These are phyloP conservation scores for Tylopilus microsporus DNA, from an alignment of 1,284 basidiomycete species.

Conservation along the genomic window DNA sequence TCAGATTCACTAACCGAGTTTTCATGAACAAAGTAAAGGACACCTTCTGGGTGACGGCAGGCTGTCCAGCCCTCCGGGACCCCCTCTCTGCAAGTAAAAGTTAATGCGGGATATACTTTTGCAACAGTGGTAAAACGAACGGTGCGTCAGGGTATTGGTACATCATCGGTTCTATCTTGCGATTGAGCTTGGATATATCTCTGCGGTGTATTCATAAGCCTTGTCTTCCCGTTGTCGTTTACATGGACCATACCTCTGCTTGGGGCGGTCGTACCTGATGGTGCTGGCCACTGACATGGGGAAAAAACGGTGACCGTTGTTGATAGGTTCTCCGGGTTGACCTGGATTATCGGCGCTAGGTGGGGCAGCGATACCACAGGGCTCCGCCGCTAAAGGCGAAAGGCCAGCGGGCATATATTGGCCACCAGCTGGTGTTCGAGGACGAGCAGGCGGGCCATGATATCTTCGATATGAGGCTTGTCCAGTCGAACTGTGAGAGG, in stretches of 20 bases:
- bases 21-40: conserved; percentile 26
- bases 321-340: conserved; percentile 8
- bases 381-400: not conserved
- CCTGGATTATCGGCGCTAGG: conserved; percentile 12
- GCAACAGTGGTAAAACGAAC: conserved; percentile 15
- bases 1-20: conserved; percentile 21
- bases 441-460: conserved; percentile 16
- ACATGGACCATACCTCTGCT: conserved; percentile 14
- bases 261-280: conserved; percentile 17
- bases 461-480: conserved; percentile 26
- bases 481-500: conserved; percentile 20
- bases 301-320: not conserved
- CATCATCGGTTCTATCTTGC: conserved; percentile 17
- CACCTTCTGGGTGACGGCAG: conserved; percentile 28
- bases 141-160: conserved; percentile 16
- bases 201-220: conserved; percentile 14
- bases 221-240: not conserved
- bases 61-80: conserved; percentile 26
- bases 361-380: not conserved
- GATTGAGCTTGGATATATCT: not conserved
- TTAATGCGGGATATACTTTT: not conserved
- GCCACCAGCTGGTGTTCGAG: conserved; percentile 3
- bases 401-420: not conserved
- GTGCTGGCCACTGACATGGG: conserved; percentile 15
- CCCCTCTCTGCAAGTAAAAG: conserved; percentile 14